Conservation (phyloP, 768 basidiomycete species). For the Crepidotus variabilis region DNA sequence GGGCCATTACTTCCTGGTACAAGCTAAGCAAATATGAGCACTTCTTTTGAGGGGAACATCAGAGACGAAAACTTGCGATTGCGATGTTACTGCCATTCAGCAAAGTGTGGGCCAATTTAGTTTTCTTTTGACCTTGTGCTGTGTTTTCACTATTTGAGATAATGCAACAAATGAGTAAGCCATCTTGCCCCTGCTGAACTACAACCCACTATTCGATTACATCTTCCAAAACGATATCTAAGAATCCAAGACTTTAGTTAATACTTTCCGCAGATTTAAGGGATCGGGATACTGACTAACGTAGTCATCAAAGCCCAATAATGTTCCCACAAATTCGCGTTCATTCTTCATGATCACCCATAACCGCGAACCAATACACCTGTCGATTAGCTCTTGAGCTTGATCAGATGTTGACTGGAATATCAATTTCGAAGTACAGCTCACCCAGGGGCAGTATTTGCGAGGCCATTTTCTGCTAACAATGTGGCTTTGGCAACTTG, state of each 20-base stretch:
- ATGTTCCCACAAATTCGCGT: slow-evolving; percentile 92
- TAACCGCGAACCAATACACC: slow-evolving; percentile 94
- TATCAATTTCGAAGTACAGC: slow-evolving; percentile 4
- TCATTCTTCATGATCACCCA: slow-evolving; percentile 99
- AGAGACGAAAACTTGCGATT: slow-evolving; percentile 56
- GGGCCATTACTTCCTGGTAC: slow-evolving; percentile 37
- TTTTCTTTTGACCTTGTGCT: slow-evolving; percentile 76
- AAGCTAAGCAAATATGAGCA: slow-evolving; percentile 20
- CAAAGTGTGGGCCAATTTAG: slow-evolving; percentile 81
- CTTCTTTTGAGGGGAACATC: neutral
- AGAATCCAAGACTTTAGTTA: neutral
- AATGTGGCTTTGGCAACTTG: neutral
- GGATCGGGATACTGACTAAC: slow-evolving; percentile 74
- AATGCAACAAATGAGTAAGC: neutral
- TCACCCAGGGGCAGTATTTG: slow-evolving; percentile 91
- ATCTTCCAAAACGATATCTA: slow-evolving; percentile 94
- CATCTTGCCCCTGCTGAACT: neutral
- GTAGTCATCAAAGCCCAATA: slow-evolving; percentile 97
- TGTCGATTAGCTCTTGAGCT: slow-evolving; percentile 83
- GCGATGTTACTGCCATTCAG: slow-evolving; percentile 96
- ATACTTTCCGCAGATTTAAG: neutral
- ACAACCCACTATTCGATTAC: slow-evolving; percentile 88
- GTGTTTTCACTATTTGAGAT: slow-evolving; percentile 69
- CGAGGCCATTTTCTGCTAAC: slow-evolving; percentile 62
- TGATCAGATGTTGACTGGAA: neutral